phyloP scores from a whole-genome alignment of 805 yeast species.

The Isabelozyma gotoi region DNA sequence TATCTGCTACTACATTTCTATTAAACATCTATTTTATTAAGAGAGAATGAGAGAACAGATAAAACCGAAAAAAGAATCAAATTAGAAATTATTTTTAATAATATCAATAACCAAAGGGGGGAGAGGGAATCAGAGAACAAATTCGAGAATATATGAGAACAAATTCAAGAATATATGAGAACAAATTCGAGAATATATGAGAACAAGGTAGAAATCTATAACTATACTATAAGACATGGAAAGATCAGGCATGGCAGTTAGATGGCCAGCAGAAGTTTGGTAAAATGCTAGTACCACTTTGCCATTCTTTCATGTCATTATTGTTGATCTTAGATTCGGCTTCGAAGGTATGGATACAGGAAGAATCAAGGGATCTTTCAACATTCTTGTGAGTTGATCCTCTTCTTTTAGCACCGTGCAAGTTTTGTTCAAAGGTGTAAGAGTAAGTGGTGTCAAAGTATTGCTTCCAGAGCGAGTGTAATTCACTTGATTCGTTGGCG shows the following conservation, averaged over 20 bases:
- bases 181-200: background rate
- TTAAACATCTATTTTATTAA: background rate
- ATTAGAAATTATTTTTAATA: no score
- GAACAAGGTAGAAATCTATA: background rate
- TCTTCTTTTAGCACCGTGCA: conserved; percentile 1
- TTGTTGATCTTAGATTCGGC: background rate
- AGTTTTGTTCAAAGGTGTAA: conserved; percentile 13
- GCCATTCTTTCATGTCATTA: conserved; percentile 4
- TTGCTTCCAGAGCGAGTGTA: conserved; percentile 12
- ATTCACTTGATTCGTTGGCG: conserved; percentile 9
- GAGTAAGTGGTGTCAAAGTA: conserved; percentile 14
- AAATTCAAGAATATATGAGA: background rate
- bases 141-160: background rate
- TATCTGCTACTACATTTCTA: background rate
- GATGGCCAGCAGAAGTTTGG: conserved; percentile 11
- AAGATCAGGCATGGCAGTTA: conserved; percentile 1
- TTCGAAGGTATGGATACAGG: background rate
- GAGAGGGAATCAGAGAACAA: background rate
- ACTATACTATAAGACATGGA: background rate
- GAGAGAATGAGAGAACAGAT: background rate
- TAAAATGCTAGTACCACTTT: conserved; percentile 4
- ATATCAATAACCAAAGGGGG: no score
- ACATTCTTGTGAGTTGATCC: background rate
- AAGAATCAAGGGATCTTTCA: background rate
- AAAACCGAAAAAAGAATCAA: background rate